Conservation (phyloP, 169 alveolate species). For the Fabrea salina region DNA sequence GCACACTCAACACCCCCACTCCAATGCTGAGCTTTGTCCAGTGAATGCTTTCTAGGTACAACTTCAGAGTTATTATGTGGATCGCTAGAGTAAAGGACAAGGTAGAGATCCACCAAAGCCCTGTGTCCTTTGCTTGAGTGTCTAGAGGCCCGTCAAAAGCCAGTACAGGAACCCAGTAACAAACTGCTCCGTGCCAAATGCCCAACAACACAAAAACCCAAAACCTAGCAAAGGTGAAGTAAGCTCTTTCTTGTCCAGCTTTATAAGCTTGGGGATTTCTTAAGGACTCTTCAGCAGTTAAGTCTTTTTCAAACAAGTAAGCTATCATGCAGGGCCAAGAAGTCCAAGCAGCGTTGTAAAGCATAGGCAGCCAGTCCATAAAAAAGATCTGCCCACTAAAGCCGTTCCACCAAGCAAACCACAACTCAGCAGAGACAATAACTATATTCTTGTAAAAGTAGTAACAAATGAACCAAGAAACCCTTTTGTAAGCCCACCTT, state of each 20-base stretch:
- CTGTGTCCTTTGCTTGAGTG: slow-evolving; percentile 37
- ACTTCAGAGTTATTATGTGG: slow-evolving; percentile 48
- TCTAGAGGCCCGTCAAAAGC: slow-evolving; percentile 4
- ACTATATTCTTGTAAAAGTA: slow-evolving; percentile 76
- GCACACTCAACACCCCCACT: slow-evolving; percentile 35
- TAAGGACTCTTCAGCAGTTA: slow-evolving; percentile 42
- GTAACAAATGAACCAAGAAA: slow-evolving; percentile 64
- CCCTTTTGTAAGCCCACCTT: slow-evolving; percentile 62
- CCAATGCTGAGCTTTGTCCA: slow-evolving; percentile 44
- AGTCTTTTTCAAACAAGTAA: slow-evolving; percentile 68
- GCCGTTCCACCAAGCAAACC: slow-evolving; percentile 69
- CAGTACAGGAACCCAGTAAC: slow-evolving; percentile 48
- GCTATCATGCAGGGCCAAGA: slow-evolving; percentile 77
- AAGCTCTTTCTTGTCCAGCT: slow-evolving; percentile 62
- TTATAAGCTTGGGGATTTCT: slow-evolving; percentile 56
- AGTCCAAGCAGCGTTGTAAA: slow-evolving; percentile 72
- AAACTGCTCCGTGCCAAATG: slow-evolving; percentile 61
- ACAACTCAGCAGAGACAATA: slow-evolving; percentile 67
- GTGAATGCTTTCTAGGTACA: slow-evolving; percentile 35
- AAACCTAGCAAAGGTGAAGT: slow-evolving; percentile 56
- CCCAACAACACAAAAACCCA: slow-evolving; percentile 65
- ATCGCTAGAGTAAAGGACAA: slow-evolving; percentile 50
- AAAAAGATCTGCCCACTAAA: slow-evolving; percentile 72
- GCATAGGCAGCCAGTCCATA: slow-evolving; percentile 76
- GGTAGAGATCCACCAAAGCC: slow-evolving; percentile 45